These are phyloP conservation scores for Reutealis trisperma DNA, from an alignment of 345 rosid species.

Conservation along the genomic window DNA sequence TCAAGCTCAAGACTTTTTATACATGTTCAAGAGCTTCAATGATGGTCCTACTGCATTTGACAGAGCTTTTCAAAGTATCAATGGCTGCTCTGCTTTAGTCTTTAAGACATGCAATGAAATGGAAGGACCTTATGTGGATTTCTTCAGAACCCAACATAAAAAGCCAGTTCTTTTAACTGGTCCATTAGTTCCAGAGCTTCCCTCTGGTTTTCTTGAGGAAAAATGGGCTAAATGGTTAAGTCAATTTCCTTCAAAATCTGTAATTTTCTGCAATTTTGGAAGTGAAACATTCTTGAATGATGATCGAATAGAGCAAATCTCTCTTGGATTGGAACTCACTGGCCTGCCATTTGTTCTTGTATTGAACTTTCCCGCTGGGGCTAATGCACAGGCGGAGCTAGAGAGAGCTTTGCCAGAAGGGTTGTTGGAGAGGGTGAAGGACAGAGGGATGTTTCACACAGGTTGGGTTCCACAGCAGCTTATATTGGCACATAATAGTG, in stretches of 20 bases:
- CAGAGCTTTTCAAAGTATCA: not conserved
- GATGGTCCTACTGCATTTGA: constrained; percentile 12
- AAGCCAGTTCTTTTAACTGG: constrained; percentile 33
- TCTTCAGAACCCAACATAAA: constrained; percentile 11
- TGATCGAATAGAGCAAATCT: constrained; percentile 32
- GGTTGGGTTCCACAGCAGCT: constrained; percentile 44
- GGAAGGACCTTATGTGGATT: constrained; percentile 36
- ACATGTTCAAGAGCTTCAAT: constrained; percentile 20
- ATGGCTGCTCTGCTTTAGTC: constrained; percentile 11
- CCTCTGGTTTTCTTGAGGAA: constrained; percentile 28
- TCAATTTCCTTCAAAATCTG: constrained; percentile 28
- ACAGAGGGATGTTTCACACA: constrained; percentile 27
- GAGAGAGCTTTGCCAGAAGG: constrained; percentile 26
- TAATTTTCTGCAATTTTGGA: constrained; percentile 36
- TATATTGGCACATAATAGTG: constrained; percentile 26
- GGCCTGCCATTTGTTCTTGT: constrained; percentile 39
- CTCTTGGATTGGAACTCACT: constrained; percentile 34
- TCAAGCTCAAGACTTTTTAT: constrained; percentile 14
- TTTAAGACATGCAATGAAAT: constrained; percentile 32
- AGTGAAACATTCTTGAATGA: constrained; percentile 34
- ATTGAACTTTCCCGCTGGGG: constrained; percentile 25
- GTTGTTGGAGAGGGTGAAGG: constrained; percentile 30
- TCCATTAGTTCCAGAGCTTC: constrained; percentile 33
- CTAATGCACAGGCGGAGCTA: constrained; percentile 4
- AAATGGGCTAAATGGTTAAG: constrained; percentile 37